phyloP scores from a whole-genome alignment of 371 early-diverging fungal genomes.

The Mucor plumbeus region DNA sequence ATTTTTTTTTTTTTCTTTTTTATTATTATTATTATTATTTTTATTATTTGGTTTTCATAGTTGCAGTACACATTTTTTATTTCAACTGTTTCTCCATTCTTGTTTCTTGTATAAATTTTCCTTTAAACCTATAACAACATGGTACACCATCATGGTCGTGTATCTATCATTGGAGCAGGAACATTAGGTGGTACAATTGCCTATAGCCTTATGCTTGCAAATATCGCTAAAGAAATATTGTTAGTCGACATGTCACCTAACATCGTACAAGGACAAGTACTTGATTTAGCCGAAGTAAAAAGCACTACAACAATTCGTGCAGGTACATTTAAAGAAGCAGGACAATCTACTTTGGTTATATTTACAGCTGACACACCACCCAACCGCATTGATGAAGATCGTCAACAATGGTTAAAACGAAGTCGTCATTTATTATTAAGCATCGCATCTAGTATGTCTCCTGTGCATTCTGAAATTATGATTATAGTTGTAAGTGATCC shows the following conservation, averaged over 20 bases:
- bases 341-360: constrained; percentile 30
- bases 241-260: constrained; percentile 70
- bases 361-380: constrained; percentile 32
- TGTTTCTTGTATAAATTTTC: constrained; percentile 1
- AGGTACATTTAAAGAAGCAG: constrained; percentile 67
- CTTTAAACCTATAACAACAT: constrained; percentile 10
- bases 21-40: constrained; percentile 2
- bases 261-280: constrained; percentile 70
- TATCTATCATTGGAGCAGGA: constrained; percentile 58
- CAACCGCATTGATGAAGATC: constrained; percentile 28
- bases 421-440: constrained; percentile 72
- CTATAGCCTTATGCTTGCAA: constrained; percentile 66
- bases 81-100: background rate
- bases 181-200: constrained; percentile 68
- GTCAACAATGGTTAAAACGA: constrained; percentile 67
- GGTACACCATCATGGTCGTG: constrained; percentile 31
- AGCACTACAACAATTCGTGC: constrained; percentile 58
- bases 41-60: background rate
- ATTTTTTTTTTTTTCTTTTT: background rate
- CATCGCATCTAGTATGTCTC: constrained; percentile 68
- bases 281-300: constrained; percentile 75
- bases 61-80: background rate
- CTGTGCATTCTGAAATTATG: constrained; percentile 66
- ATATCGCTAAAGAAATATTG: constrained; percentile 61
- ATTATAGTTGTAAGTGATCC: constrained; percentile 79